Conservation (phyloP, 2,329 filamentous ascomycete genomes). For the Epichloe gansuensis region DNA sequence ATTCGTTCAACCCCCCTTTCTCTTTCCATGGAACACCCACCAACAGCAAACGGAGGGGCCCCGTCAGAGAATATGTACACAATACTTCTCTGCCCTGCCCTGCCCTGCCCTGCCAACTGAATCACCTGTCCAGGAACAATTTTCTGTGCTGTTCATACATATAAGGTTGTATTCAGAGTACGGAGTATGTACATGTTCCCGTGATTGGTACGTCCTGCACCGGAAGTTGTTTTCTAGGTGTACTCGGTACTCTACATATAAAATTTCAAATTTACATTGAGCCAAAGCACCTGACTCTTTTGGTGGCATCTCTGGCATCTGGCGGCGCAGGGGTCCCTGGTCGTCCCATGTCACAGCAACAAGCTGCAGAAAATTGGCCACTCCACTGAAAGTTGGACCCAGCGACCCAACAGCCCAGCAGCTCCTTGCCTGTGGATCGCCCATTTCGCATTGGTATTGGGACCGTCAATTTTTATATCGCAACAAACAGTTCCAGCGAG, state of each 20-base stretch:
- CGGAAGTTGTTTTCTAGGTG: not conserved
- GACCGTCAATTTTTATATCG: not conserved
- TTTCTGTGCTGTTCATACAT: not conserved
- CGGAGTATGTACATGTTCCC: no score
- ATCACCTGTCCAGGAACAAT: not conserved
- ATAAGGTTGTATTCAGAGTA: no score
- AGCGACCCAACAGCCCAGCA: not conserved
- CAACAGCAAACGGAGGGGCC: not conserved
- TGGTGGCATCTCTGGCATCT: not conserved
- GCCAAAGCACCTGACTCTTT: not conserved
- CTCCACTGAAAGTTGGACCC: slow-evolving; percentile 3
- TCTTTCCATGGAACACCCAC: slow-evolving; percentile 1
- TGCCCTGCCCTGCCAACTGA: not conserved
- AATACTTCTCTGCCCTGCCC: no score
- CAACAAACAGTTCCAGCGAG: not conserved
- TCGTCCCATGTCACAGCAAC: slow-evolving; percentile 4
- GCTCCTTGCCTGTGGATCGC: slow-evolving; percentile 5
- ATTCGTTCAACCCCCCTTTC: not conserved
- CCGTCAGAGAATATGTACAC: no score
- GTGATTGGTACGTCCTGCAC: no score
- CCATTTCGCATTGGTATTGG: slow-evolving; percentile 1
- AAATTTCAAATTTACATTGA: no score
- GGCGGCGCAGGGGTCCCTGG: not conserved
- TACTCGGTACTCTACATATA: no score
- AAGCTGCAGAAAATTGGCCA: slow-evolving; percentile 5